Evolutionary conservation across 2,329 filamentous ascomycete species (phyloP).

Genomic region (Aquanectria penicillioides): DNA sequence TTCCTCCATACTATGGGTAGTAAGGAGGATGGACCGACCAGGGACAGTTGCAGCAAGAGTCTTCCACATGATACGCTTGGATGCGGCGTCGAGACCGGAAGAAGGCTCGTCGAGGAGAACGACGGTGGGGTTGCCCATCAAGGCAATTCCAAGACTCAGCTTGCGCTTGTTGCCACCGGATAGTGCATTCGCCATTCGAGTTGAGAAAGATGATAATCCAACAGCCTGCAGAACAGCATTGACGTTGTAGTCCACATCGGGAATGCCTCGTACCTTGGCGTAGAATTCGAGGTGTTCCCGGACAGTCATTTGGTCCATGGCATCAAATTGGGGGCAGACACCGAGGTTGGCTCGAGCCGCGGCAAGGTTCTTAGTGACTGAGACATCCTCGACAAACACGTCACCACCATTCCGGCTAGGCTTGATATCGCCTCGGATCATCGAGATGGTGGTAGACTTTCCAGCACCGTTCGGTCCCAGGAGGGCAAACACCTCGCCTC

Average conservation of each 20-base stretch:
- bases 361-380: constrained; percentile 77
- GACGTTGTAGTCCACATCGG: constrained; percentile 81
- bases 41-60: constrained; percentile 79
- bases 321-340: constrained; percentile 91
- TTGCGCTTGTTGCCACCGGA: constrained; percentile 96
- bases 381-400: constrained; percentile 81
- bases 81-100: constrained; percentile 88
- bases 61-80: constrained; percentile 93
- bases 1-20: constrained; percentile 96
- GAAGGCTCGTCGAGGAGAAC: constrained; percentile 90
- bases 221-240: constrained; percentile 82
- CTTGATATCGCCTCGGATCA: constrained; percentile 88
- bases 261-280: constrained; percentile 82
- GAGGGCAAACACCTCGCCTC: constrained; percentile 86
- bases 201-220: constrained; percentile 75
- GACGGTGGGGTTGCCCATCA: constrained; percentile 92
- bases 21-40: constrained; percentile 85
- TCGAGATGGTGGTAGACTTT: constrained; percentile 88
- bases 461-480: constrained; percentile 92
- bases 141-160: constrained; percentile 84
- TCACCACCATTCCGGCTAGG: constrained; percentile 78
- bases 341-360: constrained; percentile 81
- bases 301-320: constrained; percentile 91
- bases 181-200: constrained; percentile 80
- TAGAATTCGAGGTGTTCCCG: constrained; percentile 89